A percentile compares a stretch with the other conserved stretches of the same genome.
phyloP scores from a whole-genome alignment of 2,329 filamentous ascomycete genomes.

The Alternaria rosae region DNA sequence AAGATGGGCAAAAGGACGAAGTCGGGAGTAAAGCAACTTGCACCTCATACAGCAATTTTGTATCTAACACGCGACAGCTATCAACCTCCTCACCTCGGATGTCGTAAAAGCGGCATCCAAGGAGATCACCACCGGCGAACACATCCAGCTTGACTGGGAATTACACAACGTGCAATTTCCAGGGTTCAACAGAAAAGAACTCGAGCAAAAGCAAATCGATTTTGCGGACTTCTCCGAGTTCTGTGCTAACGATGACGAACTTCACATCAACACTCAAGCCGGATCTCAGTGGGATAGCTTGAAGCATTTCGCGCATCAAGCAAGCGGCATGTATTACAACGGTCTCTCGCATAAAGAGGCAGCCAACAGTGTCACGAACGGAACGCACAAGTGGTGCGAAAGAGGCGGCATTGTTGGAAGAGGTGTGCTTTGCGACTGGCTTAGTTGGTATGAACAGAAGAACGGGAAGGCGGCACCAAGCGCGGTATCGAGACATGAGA shows the following conservation, averaged over 20 bases:
- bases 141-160: conserved; percentile 64
- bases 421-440: conserved; percentile 45
- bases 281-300: conserved; percentile 48
- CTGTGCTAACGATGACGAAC: conserved; percentile 40
- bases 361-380: conserved; percentile 32
- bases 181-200: conserved; percentile 61
- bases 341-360: conserved; percentile 42
- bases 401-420: conserved; percentile 46
- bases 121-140: conserved; percentile 61
- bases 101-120: conserved; percentile 58
- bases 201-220: conserved; percentile 59
- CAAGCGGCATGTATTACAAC: conserved; percentile 39
- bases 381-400: conserved; percentile 48
- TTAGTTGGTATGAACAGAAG: conserved; percentile 41
- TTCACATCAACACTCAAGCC: conserved; percentile 45
- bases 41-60: not conserved
- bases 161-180: conserved; percentile 64
- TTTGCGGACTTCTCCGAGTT: conserved; percentile 46
- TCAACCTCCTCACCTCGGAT: conserved; percentile 59
- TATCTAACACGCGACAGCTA: conserved; percentile 36
- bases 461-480: conserved; percentile 38
- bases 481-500: conserved; percentile 39
- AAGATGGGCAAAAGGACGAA: conserved; percentile 57
- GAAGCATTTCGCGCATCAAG: conserved; percentile 47
- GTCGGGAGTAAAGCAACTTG: conserved; percentile 55